These are phyloP conservation scores for Phytopythium aichiense DNA, from an alignment of 352 stramenopile genomes.

Conservation along the genomic window DNA sequence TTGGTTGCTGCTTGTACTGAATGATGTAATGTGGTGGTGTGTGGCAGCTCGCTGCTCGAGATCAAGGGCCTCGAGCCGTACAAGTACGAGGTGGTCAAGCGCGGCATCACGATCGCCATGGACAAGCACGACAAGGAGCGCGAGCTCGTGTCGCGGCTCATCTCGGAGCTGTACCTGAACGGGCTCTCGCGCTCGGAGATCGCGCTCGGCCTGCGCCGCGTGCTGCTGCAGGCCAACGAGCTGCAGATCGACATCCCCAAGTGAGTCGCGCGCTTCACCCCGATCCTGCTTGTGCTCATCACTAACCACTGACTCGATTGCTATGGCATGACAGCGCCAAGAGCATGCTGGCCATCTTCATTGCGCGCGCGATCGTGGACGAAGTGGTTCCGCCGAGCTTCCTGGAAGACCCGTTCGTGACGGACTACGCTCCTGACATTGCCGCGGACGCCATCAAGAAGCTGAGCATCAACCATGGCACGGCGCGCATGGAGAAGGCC, in stretches of 20 bases:
- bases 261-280: conserved; percentile 13
- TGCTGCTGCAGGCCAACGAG: conserved; percentile 96
- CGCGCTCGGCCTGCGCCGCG: conserved; percentile 93
- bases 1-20: too few species aligned
- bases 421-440: conserved; percentile 92
- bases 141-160: conserved; percentile 89
- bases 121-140: conserved; percentile 92
- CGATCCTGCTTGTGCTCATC: neutral
- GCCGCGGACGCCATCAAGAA: conserved; percentile 95
- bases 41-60: conserved; percentile 54
- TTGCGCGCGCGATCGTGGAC: conserved; percentile 97
- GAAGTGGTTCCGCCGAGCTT: conserved; percentile 98
- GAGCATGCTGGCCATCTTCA: conserved; percentile 95
- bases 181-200: conserved; percentile 74
- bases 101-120: conserved; percentile 93
- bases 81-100: conserved; percentile 93
- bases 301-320: neutral
- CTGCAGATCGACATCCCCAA: conserved; percentile 95
- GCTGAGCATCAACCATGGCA: conserved; percentile 95
- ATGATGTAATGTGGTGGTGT: neutral
- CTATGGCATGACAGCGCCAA: conserved; percentile 34
- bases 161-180: conserved; percentile 93
- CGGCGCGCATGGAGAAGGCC: conserved; percentile 94
- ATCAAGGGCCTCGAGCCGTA: conserved; percentile 65
- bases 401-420: conserved; percentile 95